A percentile compares a stretch with the other conserved stretches of the same genome.
Conservation (phyloP, 2,329 filamentous ascomycete species). For the Aspergillus sp. region DNA sequence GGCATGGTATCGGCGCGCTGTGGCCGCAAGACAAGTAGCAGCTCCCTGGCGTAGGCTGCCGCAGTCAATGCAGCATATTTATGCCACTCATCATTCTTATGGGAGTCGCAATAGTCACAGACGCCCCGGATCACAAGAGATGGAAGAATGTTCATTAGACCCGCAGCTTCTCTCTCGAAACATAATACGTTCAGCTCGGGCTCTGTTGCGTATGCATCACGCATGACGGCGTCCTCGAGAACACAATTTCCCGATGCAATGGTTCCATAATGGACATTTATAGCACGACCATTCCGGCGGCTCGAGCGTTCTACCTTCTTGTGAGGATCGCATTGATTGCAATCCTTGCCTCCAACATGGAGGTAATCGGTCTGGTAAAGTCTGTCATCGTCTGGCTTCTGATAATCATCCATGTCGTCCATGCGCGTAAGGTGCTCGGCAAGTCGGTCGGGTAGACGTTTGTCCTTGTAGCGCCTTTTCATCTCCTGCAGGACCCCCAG, state of each 20-base stretch:
- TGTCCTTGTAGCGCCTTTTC: not conserved
- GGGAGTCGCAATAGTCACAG: conserved; percentile 7
- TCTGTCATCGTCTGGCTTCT: not conserved
- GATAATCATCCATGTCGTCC: not conserved
- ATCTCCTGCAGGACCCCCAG: not conserved
- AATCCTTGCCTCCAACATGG: not conserved
- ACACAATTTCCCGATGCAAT: conserved; percentile 5
- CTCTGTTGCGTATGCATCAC: not conserved
- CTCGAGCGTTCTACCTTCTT: not conserved
- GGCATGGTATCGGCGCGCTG: not conserved
- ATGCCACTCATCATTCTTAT: conserved; percentile 7
- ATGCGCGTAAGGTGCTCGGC: not conserved
- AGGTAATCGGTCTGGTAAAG: not conserved
- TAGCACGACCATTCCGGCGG: not conserved
- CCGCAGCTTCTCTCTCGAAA: conserved; percentile 7
- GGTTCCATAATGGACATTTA: conserved; percentile 1
- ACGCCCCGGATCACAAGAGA: conserved; percentile 4
- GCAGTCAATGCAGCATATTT: conserved; percentile 2
- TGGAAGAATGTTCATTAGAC: conserved; percentile 3
- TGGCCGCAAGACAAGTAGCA: not conserved
- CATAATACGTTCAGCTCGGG: not conserved
- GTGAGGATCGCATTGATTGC: not conserved
- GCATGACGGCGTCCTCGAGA: not conserved
- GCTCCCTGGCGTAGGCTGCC: conserved; percentile 2
- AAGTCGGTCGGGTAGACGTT: not conserved